Base-by-base conservation (phyloP, 495 filamentous ascomycete species). In the Xylaria cubensis region DNA sequence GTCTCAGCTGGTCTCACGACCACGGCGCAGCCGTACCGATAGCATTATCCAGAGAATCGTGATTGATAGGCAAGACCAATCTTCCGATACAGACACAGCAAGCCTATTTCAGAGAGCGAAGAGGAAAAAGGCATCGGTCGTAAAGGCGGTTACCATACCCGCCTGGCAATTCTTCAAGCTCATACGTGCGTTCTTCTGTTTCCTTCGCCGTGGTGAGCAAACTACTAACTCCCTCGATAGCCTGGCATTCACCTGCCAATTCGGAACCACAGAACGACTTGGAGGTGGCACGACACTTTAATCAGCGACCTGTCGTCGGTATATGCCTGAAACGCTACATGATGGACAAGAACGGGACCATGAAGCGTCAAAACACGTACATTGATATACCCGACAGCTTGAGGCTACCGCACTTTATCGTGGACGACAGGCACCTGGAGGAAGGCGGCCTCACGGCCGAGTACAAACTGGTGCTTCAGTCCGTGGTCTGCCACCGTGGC, bases 101-200 rank as follows among this genome's bases (percentile, higher is more conserved):
- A 77, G 78, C 19, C 64, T 86, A 24, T 74, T 82, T 12, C 78
- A 82, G 58, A 80, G 79, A 67, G 82, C 80, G 4, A 81, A 77
- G 62, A 80, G 79, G 32, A 85, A 81, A 29, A 29, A 29, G 51
- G 83, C 82, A 12, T 87, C 82, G 67, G 84, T 92, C 42, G 85
- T 92, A 46, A 96, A 92, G 78, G 94, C 96, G 77, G 92, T 98
- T 17, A 89, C 95, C 78, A 97, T 99, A 86, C 96, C 95, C 15
- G 96, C 96, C 15, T 99, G 95, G 95, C 96, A 97, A 76, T 98
- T 99, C 76, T 98, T 97, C 80, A 92, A 90, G 76, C 82, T 97
- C 50, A 94, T 97, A 69, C 94, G 92, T 93, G 82, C 73, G 90
- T 83, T 61, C 13, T 19, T 58, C 32, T 51, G 21, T 63, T 73